These are phyloP conservation scores for Daldinia sp. DNA, from an alignment of 2,329 filamentous ascomycete genomes.

Conservation along the genomic window DNA sequence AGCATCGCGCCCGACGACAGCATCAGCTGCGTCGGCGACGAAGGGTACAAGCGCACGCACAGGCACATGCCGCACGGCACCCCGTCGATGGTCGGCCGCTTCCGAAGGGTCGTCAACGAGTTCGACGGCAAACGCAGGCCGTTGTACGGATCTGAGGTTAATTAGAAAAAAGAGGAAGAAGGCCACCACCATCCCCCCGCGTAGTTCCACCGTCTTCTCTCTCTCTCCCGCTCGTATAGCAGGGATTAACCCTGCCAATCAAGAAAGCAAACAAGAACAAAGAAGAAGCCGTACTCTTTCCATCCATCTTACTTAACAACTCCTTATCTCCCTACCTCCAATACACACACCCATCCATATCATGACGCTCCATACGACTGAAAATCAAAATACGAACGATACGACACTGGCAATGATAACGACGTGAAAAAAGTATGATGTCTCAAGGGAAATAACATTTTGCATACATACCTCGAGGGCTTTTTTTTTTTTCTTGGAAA, in stretches of 20 bases:
- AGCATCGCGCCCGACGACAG: conserved; percentile 72
- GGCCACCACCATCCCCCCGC: too few species aligned
- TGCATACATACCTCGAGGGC: neutral
- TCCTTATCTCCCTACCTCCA: neutral
- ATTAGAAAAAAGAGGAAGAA: conserved; percentile 2
- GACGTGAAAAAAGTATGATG: neutral
- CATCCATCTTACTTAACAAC: neutral
- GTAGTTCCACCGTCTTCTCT: neutral
- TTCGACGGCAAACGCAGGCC: conserved; percentile 37
- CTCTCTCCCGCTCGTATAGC: neutral
- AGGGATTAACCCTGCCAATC: conserved; percentile 4
- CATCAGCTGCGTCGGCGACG: conserved; percentile 68
- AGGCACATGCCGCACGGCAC: conserved; percentile 13
- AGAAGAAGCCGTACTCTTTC: neutral
- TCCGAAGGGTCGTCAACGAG: conserved; percentile 37
- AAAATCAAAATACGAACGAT: neutral
- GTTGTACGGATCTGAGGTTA: conserved; percentile 33
- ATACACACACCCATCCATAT: neutral
- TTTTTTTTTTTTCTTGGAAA: neutral
- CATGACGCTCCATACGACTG: neutral
- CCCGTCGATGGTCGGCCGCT: conserved; percentile 34
- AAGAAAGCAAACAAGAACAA: neutral
- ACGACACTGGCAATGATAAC: neutral
- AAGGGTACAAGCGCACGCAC: conserved; percentile 46
- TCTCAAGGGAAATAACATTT: neutral